Evolutionary conservation across 2,329 filamentous ascomycete species (phyloP).

Genomic region (Ceratocystis destructans): DNA sequence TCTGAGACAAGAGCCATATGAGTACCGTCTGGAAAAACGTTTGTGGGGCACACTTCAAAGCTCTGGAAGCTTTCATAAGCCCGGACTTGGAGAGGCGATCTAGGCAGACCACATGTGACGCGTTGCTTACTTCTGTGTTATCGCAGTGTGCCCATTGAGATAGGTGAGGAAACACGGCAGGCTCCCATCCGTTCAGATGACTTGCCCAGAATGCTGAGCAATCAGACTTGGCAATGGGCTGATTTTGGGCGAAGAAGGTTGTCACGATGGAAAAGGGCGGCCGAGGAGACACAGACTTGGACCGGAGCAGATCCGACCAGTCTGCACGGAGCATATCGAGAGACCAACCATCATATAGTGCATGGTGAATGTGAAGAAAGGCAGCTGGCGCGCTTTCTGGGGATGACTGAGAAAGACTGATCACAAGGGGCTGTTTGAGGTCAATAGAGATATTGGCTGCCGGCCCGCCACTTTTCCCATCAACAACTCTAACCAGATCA

Average conservation of each 20-base stretch:
- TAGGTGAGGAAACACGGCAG: conserved; percentile 3
- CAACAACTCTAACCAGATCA: background rate
- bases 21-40: conserved; percentile 59
- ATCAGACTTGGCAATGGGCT: background rate
- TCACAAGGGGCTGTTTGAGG: background rate
- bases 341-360: conserved; percentile 89
- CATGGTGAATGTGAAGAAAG: conserved; percentile 59
- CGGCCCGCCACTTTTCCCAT: background rate
- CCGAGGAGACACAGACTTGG: conserved; percentile 26
- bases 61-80: background rate
- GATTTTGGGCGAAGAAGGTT: conserved; percentile 29
- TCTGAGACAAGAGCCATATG: conserved; percentile 48
- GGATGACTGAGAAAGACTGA: background rate
- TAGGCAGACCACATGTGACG: background rate
- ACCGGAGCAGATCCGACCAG: conserved; percentile 38
- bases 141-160: background rate
- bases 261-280: conserved; percentile 50
- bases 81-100: background rate
- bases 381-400: conserved; percentile 20
- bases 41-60: conserved; percentile 5
- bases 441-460: background rate
- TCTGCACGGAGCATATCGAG: conserved; percentile 61
- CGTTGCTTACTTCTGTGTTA: background rate
- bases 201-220: conserved; percentile 11
- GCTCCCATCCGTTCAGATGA: conserved; percentile 3